phyloP scores from a whole-genome alignment of 345 rosid species.

The Gossypioides kirkii region DNA sequence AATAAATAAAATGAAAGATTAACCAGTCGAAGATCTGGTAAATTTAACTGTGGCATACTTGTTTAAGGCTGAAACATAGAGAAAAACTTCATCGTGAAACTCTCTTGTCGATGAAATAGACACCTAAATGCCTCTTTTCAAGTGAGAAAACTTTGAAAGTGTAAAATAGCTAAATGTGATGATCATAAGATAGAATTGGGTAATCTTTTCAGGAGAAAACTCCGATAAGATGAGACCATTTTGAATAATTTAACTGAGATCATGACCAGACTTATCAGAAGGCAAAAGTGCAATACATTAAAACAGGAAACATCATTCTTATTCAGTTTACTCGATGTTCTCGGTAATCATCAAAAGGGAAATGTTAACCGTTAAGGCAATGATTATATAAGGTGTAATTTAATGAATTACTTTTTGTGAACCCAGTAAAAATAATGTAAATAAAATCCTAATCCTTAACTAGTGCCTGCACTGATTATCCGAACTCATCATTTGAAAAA shows the following conservation, averaged over 20 bases:
- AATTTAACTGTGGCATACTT: neutral
- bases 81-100: neutral
- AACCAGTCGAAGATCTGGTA: neutral
- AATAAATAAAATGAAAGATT: neutral
- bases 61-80: neutral
- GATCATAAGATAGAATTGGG: neutral
- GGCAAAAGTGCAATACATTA: neutral
- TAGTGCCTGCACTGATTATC: neutral
- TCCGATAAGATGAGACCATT: neutral
- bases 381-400: neutral
- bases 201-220: neutral
- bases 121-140: neutral
- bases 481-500: neutral
- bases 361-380: neutral
- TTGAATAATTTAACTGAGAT: constrained; percentile 4
- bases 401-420: neutral
- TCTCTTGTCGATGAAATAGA: neutral
- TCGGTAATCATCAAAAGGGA: neutral
- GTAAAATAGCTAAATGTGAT: neutral
- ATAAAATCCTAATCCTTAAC: neutral
- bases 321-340: neutral
- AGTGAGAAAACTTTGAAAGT: neutral
- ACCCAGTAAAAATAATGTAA: neutral
- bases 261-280: constrained; percentile 5
- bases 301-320: neutral